Conservation (phyloP, 345 rosid genomes). For the Microcos paniculata region DNA sequence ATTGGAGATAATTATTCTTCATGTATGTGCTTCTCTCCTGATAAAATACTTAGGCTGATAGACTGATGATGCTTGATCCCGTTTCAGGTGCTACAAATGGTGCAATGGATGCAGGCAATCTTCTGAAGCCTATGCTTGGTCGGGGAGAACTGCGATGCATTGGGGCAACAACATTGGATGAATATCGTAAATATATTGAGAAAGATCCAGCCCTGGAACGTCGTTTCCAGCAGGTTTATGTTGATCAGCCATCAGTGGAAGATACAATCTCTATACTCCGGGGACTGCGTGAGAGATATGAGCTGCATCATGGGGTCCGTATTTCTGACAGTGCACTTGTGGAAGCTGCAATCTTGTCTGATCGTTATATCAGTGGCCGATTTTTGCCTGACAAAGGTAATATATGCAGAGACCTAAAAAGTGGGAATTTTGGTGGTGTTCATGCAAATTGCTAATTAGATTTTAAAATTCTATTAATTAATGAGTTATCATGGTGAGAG, state of each 20-base stretch:
- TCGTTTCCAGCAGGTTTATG: constrained; percentile 97
- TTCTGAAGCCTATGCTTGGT: constrained; percentile 99
- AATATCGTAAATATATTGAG: constrained; percentile 94
- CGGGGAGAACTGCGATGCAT: constrained; percentile 96
- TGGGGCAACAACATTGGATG: constrained; percentile 97
- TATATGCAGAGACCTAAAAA: background rate
- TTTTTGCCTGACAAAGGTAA: constrained; percentile 98
- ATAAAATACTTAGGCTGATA: constrained; percentile 3
- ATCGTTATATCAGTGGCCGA: constrained; percentile 96
- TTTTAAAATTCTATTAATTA: background rate
- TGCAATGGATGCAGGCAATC: constrained; percentile 99
- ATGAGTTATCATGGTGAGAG: background rate
- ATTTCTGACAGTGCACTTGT: constrained; percentile 97
- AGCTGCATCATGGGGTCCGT: constrained; percentile 97
- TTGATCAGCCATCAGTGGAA: constrained; percentile 93
- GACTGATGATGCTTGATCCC: background rate
- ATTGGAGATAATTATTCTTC: background rate
- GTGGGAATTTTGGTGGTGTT: background rate
- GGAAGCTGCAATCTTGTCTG: constrained; percentile 95
- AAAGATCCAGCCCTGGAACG: constrained; percentile 99
- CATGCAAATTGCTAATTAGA: background rate
- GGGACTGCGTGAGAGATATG: constrained; percentile 97
- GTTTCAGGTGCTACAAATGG: constrained; percentile 96
- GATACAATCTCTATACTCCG: constrained; percentile 91
- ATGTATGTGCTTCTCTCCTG: background rate